Evolutionary conservation across 176 grass and related monocot species (phyloP), one percentile per base, ranked within the genome.

Genomic region (Elaeis guineensis): DNA sequence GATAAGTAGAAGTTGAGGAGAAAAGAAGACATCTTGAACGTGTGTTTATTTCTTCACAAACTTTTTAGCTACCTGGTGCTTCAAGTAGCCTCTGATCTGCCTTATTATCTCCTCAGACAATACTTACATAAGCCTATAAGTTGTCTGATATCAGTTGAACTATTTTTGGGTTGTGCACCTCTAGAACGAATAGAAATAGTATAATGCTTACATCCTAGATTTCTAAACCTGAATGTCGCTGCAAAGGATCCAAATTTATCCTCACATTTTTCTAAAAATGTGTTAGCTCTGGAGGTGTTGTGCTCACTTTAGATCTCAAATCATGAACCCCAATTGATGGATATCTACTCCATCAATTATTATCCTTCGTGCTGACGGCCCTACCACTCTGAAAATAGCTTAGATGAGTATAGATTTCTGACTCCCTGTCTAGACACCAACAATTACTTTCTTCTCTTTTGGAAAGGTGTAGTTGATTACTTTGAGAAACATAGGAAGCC

Each of bases 361-460:
- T 84, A 86, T 90, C 48, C 53, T 68, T 61, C 90, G 86, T 52
- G 54, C 80, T 75, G 49, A 80, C 26, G 90, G 90, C 60, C 90
- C 90, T 4, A 95, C 82, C 54, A 87, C 77, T 64, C 86, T 76
- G 85, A 95, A 95, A 61, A 95, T 64, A 57, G 86, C 77, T 66
- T 90, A 82, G 39, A 95, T 95, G 29, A 95, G 86, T 19, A 85
- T 95, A 53, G 86, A 86, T 62, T 87, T 95, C 25, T 86, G 83
- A 74, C 90, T 90, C 30, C 90, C 83, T 19, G 90, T 95, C 25
- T 85, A 66, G 20, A 86, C 90, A 3, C 90, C 86, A 28, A 95
- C 82, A 24, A 86, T 86, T 77, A 90, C 78, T 81, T 95, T 95
- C 69, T 69, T 83, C 52, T 77, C 90, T 76, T 80, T 86, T 26